These are phyloP conservation scores for Hypoxylon sp. DNA, from an alignment of 2,329 filamentous ascomycete species.

Conservation along the genomic window DNA sequence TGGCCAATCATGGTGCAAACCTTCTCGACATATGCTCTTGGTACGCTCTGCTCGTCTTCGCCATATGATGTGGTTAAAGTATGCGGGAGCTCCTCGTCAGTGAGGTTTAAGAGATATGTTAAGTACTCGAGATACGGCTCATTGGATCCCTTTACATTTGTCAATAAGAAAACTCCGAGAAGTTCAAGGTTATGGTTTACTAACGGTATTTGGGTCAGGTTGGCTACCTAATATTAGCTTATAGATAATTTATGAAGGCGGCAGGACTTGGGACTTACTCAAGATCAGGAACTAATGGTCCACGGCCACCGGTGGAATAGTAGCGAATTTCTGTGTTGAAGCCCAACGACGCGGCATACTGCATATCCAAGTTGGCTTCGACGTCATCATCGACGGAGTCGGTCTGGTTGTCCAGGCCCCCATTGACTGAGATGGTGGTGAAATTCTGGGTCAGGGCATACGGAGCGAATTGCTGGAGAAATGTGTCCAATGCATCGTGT, in stretches of 20 bases:
- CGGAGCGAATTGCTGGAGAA: slow-evolving; percentile 67
- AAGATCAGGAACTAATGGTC: slow-evolving; percentile 65
- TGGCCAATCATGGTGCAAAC: slow-evolving; percentile 51
- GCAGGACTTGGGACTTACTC: slow-evolving; percentile 51
- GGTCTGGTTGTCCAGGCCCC: slow-evolving; percentile 66
- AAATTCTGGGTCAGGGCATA: slow-evolving; percentile 68
- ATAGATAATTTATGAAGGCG: slow-evolving; percentile 5
- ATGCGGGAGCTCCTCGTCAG: slow-evolving; percentile 49
- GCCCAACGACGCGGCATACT: slow-evolving; percentile 68
- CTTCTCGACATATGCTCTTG: slow-evolving; percentile 48
- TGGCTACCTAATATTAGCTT: slow-evolving; percentile 40
- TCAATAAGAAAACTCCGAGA: neutral
- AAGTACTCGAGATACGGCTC: slow-evolving; percentile 52
- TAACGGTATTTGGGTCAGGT: slow-evolving; percentile 43
- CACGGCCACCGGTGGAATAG: slow-evolving; percentile 70
- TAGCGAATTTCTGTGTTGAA: slow-evolving; percentile 66
- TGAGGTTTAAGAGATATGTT: slow-evolving; percentile 48
- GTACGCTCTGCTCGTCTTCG: slow-evolving; percentile 51
- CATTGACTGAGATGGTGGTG: slow-evolving; percentile 69
- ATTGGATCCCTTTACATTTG: slow-evolving; percentile 35
- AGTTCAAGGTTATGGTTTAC: slow-evolving; percentile 1
- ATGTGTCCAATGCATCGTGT: slow-evolving; percentile 59
- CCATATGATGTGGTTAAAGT: slow-evolving; percentile 50
- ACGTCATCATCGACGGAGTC: slow-evolving; percentile 57
- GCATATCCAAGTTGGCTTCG: slow-evolving; percentile 73